Conservation (phyloP, 129 eudicot genomes). For the Centella asiatica region DNA sequence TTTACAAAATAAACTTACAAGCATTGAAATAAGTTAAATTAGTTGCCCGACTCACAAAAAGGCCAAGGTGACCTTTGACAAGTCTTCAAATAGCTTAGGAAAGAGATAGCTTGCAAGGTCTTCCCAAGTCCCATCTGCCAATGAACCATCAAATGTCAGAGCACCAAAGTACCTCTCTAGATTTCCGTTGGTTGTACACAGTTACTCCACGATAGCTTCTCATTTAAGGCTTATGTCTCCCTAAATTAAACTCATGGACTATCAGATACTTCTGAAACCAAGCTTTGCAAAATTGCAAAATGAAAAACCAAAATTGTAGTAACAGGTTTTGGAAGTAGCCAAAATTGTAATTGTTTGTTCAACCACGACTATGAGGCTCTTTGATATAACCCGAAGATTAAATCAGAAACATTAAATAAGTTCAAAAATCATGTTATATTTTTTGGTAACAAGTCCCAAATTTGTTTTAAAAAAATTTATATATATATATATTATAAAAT, state of each 20-base stretch:
- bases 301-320: background rate
- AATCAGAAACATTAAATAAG: too few species aligned
- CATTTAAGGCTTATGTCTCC: background rate
- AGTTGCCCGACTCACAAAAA: slow-evolving; percentile 46
- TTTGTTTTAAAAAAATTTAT: too few species aligned
- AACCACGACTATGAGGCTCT: too few species aligned
- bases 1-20: background rate
- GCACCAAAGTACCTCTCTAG: background rate
- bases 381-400: too few species aligned
- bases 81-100: slow-evolving; percentile 70
- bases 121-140: slow-evolving; percentile 96
- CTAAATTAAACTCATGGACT: too few species aligned
- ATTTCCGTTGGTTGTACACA: background rate
- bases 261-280: too few species aligned
- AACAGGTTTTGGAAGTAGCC: background rate
- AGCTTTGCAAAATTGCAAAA: background rate
- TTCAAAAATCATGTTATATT: too few species aligned
- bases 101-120: slow-evolving; percentile 87
- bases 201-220: background rate
- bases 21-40: background rate
- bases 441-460: too few species aligned
- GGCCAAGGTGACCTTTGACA: slow-evolving; percentile 58
- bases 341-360: too few species aligned
- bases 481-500: too few species aligned
- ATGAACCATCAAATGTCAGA: slow-evolving; percentile 12